Evolutionary conservation across 2,329 filamentous ascomycete genomes (phyloP), one percentile per base, ranked within the genome.

Genomic region (Pyrenophora graminea): DNA sequence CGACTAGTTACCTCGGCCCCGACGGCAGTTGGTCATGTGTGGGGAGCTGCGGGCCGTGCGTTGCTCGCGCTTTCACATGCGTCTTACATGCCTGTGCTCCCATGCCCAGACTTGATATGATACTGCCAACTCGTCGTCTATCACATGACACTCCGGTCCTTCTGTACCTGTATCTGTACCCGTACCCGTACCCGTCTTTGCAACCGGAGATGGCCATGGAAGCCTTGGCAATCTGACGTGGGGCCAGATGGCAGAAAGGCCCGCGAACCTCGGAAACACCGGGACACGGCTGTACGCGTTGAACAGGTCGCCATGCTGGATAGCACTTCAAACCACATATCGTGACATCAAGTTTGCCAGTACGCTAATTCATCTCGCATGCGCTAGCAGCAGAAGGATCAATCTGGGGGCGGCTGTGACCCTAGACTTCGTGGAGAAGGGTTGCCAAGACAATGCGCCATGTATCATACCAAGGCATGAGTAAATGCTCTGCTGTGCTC

Each of bases 11-110:
- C 54, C 54, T 56, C 54, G 54, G 50, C 19, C 49, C 49, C 45
- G 45, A 43, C 49, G 49, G 49, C 49, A 52, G 49, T 52, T 48
- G 49, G 49, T 52, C 49, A 53, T 50, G 46, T 51, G 51, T 53
- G 47, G 51, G 38, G 47, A 51, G 27, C 18, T 34, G 45, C 33
- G 45, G n/a, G 34, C 49, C 49, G 49, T 52, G 45, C 49, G 40
- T 34, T 38, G 27, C 19, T 25, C 37, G 23, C n/a, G 23, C 45
- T 49, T 53, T 53, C 50, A 53, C 50, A 53, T 53, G 50, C 37
- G 19, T 31, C 19, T 23, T 31, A 15, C 39, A 15, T 21, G 19
- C 36, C 15, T 52, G n/a, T 33, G 21, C 41, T 25, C 7, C 32
- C 39, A 18, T n/a, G 19, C 19, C 19, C 5, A 21, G 19, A 21